Evolutionary conservation across 1,284 basidiomycete species (phyloP).

Genomic region (Cryptococcus sp.): DNA sequence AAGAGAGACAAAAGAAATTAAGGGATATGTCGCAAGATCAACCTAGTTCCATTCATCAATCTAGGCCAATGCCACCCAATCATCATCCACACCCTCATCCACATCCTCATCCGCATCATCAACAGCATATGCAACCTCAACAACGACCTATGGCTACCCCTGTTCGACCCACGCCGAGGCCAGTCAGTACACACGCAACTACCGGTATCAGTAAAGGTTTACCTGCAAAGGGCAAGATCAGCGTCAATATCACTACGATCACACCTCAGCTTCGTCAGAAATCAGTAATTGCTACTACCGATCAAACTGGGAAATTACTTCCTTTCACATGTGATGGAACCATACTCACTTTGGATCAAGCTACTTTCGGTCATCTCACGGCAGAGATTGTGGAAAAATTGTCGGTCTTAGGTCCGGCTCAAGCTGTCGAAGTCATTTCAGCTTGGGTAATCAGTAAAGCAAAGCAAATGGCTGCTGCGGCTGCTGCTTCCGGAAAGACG

Average conservation of each 20-base stretch:
- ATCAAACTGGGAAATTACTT: conserved; percentile 32
- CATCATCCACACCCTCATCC: not conserved
- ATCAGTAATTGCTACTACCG: conserved; percentile 35
- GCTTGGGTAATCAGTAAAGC: conserved; percentile 46
- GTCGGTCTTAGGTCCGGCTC: conserved; percentile 33
- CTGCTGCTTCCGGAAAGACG: conserved; percentile 15
- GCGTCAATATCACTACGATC: conserved; percentile 37
- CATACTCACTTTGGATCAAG: conserved; percentile 37
- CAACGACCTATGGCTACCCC: conserved; percentile 2
- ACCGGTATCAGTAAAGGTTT: conserved; percentile 19
- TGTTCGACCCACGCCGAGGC: conserved; percentile 12
- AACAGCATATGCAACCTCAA: not conserved
- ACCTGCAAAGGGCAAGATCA: conserved; percentile 37
- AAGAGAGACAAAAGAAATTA: conserved; percentile 33
- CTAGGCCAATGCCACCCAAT: not conserved
- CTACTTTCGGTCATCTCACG: conserved; percentile 40
- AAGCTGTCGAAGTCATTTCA: conserved; percentile 40
- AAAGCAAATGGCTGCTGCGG: conserved; percentile 30
- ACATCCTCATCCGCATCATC: not conserved
- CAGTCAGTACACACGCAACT: conserved; percentile 12
- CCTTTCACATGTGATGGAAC: conserved; percentile 43
- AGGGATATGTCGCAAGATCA: conserved; percentile 20
- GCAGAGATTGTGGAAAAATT: conserved; percentile 41
- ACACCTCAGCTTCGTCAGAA: conserved; percentile 38
- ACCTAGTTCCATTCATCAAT: not conserved